phyloP scores from a whole-genome alignment of 192 early-diverging fungal genomes.

The Coemansia erecta region DNA sequence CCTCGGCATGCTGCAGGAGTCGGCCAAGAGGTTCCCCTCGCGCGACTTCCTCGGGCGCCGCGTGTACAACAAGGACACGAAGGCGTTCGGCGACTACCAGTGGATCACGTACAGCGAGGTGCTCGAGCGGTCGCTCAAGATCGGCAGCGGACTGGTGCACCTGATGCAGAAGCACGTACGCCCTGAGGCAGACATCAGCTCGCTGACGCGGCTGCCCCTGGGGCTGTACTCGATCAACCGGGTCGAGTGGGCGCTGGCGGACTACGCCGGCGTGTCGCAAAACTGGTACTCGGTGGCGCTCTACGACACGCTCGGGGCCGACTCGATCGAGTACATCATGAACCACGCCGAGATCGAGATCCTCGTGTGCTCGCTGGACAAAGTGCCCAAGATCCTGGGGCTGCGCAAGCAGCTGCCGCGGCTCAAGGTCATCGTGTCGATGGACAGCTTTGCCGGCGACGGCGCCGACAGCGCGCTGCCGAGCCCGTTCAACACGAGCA shows the following conservation, averaged over 20 bases:
- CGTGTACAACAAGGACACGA: conserved; percentile 56
- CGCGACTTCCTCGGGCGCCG: conserved; percentile 67
- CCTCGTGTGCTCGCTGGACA: conserved; percentile 64
- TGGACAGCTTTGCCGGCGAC: conserved; percentile 57
- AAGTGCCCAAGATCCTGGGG: conserved; percentile 60
- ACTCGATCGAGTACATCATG: conserved; percentile 79
- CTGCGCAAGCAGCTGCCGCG: conserved; percentile 60
- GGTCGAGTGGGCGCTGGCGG: conserved; percentile 73
- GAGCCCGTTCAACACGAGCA: conserved; percentile 45
- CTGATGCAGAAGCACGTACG: conserved; percentile 56
- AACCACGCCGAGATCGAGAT: conserved; percentile 78
- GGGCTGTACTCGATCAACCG: conserved; percentile 77
- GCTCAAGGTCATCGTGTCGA: conserved; percentile 71
- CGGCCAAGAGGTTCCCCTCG: conserved; percentile 55
- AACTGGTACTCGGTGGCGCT: conserved; percentile 70
- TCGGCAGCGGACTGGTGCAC: conserved; percentile 71
- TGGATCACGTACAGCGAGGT: conserved; percentile 73
- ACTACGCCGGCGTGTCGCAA: conserved; percentile 65
- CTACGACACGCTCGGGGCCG: conserved; percentile 87
- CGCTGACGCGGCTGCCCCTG: conserved; percentile 45
- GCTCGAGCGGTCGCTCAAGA: conserved; percentile 57
- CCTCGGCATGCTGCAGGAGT: conserved; percentile 46
- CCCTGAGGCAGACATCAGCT: conserved; percentile 28
- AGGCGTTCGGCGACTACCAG: conserved; percentile 63
- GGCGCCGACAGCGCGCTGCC: conserved; percentile 31